Conservation (phyloP, 1,139 yeast genomes). For the Wickerhamiella pararugosa region DNA sequence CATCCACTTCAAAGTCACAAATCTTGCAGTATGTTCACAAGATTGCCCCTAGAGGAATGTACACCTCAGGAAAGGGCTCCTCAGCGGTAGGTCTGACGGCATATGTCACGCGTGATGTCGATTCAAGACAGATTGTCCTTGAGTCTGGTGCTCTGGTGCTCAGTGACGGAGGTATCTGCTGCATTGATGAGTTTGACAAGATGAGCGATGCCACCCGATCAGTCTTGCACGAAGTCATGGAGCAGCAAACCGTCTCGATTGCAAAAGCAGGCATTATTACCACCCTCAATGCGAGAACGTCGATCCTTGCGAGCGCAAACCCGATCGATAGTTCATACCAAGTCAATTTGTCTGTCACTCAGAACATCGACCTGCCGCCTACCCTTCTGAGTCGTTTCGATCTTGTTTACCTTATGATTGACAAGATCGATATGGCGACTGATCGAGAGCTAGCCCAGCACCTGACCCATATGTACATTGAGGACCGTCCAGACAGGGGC, state of each 20-base stretch:
- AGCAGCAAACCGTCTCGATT: constrained; percentile 93
- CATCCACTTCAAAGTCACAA: constrained; percentile 94
- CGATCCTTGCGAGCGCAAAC: constrained; percentile 90
- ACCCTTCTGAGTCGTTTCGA: constrained; percentile 90
- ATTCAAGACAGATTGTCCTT: constrained; percentile 79
- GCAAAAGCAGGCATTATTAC: constrained; percentile 98
- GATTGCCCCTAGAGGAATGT: constrained; percentile 94
- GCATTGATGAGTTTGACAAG: constrained; percentile 97
- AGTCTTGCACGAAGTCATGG: constrained; percentile 97
- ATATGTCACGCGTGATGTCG: constrained; percentile 85
- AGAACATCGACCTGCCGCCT: constrained; percentile 92
- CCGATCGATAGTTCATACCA: constrained; percentile 96
- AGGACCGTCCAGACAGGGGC: constrained; percentile 68
- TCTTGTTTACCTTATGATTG: constrained; percentile 78
- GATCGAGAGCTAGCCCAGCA: constrained; percentile 85
- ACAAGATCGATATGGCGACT: constrained; percentile 72
- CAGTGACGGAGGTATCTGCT: constrained; percentile 97
- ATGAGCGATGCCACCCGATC: constrained; percentile 93
- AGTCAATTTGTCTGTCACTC: constrained; percentile 83
- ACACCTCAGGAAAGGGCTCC: constrained; percentile 96
- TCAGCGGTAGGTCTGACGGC: constrained; percentile 99
- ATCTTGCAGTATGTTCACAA: constrained; percentile 86
- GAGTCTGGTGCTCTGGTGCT: constrained; percentile 95
- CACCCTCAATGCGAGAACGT: constrained; percentile 88
- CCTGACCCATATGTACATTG: constrained; percentile 80